Evolutionary conservation across 148 eudicot species (phyloP), one percentile per base, ranked within the genome.

Genomic region (Amaranthus palmeri): DNA sequence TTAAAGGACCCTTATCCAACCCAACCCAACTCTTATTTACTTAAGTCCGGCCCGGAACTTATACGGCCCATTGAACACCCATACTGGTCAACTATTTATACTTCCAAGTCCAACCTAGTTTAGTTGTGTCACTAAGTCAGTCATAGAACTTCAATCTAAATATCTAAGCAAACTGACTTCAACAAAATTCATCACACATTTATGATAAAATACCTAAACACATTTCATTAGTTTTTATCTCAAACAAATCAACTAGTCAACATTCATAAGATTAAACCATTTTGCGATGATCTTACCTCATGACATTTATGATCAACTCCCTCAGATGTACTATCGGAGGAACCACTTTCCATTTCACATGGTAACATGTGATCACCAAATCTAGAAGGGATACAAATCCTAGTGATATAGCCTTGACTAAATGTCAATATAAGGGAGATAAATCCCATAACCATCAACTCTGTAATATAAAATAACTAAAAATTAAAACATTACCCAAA

Each of bases 391-490:
- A 93, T 81, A 74, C 98, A 93, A 36, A 93, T 82, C 57, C 79
- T 68, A 53, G 88, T 85, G 65, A 93, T 88, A 83, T 90, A 93
- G 41, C 80, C 70, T 70, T 93, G 98, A 73, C 92, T 80, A 74
- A 93, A 90, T 77, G 92, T 90, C 74, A 93, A 84, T 41, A 83
- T 70, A n/a, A 93, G 83, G 42, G 98, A 93, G 56, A 93, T 93
- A 83, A 93, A 93, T 66, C 98, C 98, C 65, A 93, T 82, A 57
- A 91, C 68, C 98, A 93, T 93, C 91, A 93, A 79, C 84, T 93
- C 98, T 93, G 87, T 84, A 76, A 55, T 50, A 61, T 48, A 13
- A 48, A 25, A 70, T 45, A 61, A 7, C 64, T 68, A 17, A 25
- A 11, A 42, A 15, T 50, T 10, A 65, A 10, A 65, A 54, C 6